Base-by-base conservation (phyloP, 1,284 basidiomycete species). In the Boletus hoseneyae region DNA sequence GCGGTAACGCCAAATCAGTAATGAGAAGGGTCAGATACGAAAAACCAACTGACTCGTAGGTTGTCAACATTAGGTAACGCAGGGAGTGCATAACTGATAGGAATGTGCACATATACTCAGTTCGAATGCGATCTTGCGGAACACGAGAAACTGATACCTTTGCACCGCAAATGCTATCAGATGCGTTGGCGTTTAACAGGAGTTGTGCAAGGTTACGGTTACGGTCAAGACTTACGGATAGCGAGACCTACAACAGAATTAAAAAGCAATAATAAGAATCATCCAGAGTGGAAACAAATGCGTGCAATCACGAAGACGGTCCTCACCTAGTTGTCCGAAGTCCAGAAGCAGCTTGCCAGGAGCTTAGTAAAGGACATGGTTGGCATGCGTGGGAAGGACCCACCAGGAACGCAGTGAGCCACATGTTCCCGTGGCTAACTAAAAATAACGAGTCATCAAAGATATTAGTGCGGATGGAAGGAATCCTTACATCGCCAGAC, bases 401-500 rank as follows among this genome's bases (percentile, higher is more conserved):
- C 50, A 86, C 84, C 50, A 87, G 75, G 39, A 78, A 46, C 2
- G 66, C 73, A 0, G 81, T 82, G 21, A 85, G 71, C 51, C 62
- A 72, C 19, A 74, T 61, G 53, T 86, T 87, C 25, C 72, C 70
- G 42, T 75, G 69, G 67, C 85, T 86, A 58, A 87, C 85, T 87
- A 50, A 54, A 12, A 44, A 47, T 18, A 30, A 13, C 45, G 48
- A 45, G 51, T 52, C 23, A 54, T 36, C 10, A 19, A 35, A 23
- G 18, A 27, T 45, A 21, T 41, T 7, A 15, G 23, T 4, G 16
- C 6, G 6, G 13, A 52, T 2, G 16, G 36, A 42, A 33, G 38
- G 6, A 39, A 30, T 6, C 35, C 82, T 65, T 61, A 87, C 84
- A 87, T 68, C 83, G 70, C 82, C 82, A 87, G 42, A 87, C 83